Evolutionary conservation across 495 filamentous ascomycete genomes (phyloP), one percentile per base, ranked within the genome.

Genomic region (Venustampulla echinocandica): DNA sequence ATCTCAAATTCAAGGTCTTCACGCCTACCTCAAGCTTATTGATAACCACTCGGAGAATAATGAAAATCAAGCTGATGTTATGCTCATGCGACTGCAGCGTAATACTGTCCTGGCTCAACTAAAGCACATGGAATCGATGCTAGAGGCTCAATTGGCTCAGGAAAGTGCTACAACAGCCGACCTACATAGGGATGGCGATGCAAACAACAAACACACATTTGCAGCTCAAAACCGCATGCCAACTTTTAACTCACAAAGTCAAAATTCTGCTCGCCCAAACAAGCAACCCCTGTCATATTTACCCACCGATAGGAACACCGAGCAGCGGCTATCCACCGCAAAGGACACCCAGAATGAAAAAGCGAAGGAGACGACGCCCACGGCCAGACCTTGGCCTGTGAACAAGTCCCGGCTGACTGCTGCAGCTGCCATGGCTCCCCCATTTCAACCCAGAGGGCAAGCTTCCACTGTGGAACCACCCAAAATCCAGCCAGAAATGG

Each of bases 61-160:
- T 33, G 63, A 59, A 17, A 66, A 75, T 35, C 71, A 76, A 47
- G 69, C 74, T 44, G 69, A 75, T 44, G 70, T 69, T 33, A 10
- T 18, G 5, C 36, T 40, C 23, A 24, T 48, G 27, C n/a, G 34
- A 34, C 28, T 20, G 13, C 50, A 60, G 24, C 50, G 48, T 11
- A 21, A 6, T 22, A 21, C 32, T 1, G 5, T 60, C 3, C n/a
- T 38, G 35, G 25, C 15, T 22, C 47, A 52, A 9, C 53, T 57
- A 24, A 39, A 28, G 1, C 45, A 44, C 19, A 38, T 54, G 43
- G 44, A 59, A 30, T 7, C 13, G 7, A 44, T 47, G 21, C 42
- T 54, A 2, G 17, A 52, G 18, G 32, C 18, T 15, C 51, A 58
- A 32, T 11, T 52, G 22, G 42, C 36, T 11, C 46, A 51, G 15